phyloP scores from a whole-genome alignment of 306 rosid genomes.

The Lathyrus oleraceus region DNA sequence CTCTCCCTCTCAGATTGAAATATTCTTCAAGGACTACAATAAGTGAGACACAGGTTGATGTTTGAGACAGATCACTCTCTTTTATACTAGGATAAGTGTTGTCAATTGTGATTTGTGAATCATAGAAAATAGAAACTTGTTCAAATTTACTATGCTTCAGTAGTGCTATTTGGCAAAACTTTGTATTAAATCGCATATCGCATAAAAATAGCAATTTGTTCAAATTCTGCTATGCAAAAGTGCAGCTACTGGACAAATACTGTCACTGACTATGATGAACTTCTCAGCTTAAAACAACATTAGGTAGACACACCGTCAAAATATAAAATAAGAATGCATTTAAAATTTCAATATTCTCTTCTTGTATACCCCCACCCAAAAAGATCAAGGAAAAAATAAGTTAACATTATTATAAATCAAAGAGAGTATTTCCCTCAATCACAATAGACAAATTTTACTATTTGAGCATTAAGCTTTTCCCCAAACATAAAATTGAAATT shows the following conservation, averaged over 20 bases:
- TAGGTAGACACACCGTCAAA: not conserved
- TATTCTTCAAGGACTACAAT: not conserved
- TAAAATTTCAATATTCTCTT: not conserved
- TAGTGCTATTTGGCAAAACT: not conserved
- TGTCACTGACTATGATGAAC: not conserved
- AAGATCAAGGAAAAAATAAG: not conserved
- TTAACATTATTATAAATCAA: not conserved
- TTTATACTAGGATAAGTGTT: not conserved
- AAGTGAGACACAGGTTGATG: too few relatives aligned
- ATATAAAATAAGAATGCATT: not conserved
- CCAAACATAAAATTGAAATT: too few relatives aligned
- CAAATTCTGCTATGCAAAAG: not conserved
- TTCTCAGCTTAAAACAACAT: not conserved
- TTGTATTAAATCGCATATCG: not conserved
- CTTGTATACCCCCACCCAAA: not conserved
- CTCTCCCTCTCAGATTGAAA: conserved; percentile 39
- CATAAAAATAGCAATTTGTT: not conserved
- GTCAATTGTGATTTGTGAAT: not conserved
- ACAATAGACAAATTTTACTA: not conserved
- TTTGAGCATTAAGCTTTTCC: conserved; percentile 13
- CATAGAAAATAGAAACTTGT: not conserved
- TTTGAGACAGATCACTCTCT: not conserved
- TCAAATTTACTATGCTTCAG: not conserved
- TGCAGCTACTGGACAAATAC: not conserved
- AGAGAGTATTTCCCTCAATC: conserved; percentile 5